Conservation (phyloP, 768 basidiomycete genomes). For the Udeniomyces megalosporus region DNA sequence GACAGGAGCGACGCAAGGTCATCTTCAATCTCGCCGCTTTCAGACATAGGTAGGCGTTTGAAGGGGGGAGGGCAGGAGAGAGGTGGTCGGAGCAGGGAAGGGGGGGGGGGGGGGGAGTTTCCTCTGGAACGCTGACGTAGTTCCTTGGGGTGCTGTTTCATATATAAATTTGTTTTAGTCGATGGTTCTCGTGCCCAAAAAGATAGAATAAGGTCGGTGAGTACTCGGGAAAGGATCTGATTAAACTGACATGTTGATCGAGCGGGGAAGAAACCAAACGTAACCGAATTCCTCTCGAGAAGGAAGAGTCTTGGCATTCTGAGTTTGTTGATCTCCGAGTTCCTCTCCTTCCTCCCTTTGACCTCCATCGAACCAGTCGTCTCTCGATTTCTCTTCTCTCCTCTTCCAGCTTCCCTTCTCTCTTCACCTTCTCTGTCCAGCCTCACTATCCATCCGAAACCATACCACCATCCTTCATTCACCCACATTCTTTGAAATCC, state of each 20-base stretch:
- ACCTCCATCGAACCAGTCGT: background rate
- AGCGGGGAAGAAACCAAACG: background rate
- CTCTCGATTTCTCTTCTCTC: background rate
- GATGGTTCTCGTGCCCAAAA: background rate
- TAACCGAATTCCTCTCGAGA: no score
- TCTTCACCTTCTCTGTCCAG: background rate
- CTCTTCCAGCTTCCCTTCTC: background rate
- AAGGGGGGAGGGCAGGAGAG: background rate
- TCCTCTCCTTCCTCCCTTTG: no score
- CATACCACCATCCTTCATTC: no score
- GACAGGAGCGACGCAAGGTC: slow-evolving; percentile 34
- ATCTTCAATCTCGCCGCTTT: no score
- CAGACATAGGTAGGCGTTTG: background rate
- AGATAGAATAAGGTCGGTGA: background rate
- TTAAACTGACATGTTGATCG: background rate
- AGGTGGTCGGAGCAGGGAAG: no score
- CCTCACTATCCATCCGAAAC: no score
- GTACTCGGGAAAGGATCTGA: background rate
- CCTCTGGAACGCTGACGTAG: no score
- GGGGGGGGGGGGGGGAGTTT: no score
- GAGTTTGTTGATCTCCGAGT: no score
- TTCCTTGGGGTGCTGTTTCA: background rate
- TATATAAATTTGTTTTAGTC: background rate
- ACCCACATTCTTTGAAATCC: no score
- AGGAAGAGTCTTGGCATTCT: background rate